These are phyloP conservation scores for Yamadazyma sp. DNA, from an alignment of 1,139 yeast genomes.

Conservation along the genomic window DNA sequence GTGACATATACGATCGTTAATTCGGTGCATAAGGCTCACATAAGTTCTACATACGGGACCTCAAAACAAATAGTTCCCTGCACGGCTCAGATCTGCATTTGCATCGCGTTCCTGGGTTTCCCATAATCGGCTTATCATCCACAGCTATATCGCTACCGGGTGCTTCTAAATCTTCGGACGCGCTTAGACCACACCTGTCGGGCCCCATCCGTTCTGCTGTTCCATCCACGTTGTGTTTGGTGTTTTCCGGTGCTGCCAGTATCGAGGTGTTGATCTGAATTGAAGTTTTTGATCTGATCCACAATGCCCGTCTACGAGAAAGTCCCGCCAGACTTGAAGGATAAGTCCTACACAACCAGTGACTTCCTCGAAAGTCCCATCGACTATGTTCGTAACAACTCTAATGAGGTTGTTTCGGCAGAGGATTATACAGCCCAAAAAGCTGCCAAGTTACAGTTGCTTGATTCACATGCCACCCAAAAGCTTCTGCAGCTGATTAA, in stretches of 20 bases:
- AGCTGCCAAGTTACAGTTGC: not conserved
- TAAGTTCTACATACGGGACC: too few relatives aligned
- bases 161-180: not conserved
- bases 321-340: conserved; percentile 5
- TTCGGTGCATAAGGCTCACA: too few relatives aligned
- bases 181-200: not conserved
- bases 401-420: not conserved
- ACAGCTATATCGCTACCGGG: not conserved
- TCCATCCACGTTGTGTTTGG: too few relatives aligned
- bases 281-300: not conserved
- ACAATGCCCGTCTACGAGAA: conserved; percentile 11
- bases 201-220: too few relatives aligned
- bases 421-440: not conserved
- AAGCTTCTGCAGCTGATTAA: not conserved
- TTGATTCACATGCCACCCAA: not conserved
- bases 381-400: not conserved
- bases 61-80: too few relatives aligned
- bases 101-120: not conserved
- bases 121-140: not conserved
- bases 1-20: too few relatives aligned
- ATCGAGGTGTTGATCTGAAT: too few relatives aligned
- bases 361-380: not conserved
- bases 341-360: not conserved
- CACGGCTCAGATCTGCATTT: not conserved
- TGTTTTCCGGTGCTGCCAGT: not conserved